A percentile compares a stretch with the other conserved stretches of the same genome.
These are phyloP conservation scores for Penicillium cinerascens DNA, from an alignment of 495 filamentous ascomycete genomes.

Conservation along the genomic window DNA sequence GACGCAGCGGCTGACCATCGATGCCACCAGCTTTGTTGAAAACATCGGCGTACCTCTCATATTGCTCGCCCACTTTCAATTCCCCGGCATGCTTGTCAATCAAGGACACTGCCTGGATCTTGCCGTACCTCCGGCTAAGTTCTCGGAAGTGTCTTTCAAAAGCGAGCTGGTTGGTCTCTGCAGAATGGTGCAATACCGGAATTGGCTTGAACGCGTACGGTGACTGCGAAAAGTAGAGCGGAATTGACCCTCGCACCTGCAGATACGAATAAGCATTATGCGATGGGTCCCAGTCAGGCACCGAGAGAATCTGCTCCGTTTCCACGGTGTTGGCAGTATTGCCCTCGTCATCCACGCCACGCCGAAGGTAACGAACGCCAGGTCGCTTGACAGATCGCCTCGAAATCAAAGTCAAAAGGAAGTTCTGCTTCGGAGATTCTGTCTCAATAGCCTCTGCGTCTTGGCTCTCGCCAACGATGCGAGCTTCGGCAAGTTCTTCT, in stretches of 20 bases:
- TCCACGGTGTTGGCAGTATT: conserved; percentile 88
- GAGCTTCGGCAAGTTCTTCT: conserved; percentile 27
- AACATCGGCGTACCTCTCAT: conserved; percentile 58
- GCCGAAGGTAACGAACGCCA: conserved; percentile 85
- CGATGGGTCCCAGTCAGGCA: conserved; percentile 54
- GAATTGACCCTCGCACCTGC: conserved; percentile 84
- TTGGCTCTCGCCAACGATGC: conserved; percentile 32
- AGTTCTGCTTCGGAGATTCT: conserved; percentile 40
- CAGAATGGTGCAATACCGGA: conserved; percentile 73
- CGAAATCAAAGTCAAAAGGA: conserved; percentile 82
- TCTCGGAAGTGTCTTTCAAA: conserved; percentile 74
- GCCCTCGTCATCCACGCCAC: conserved; percentile 84
- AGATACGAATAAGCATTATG: conserved; percentile 74
- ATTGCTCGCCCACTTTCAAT: conserved; percentile 70
- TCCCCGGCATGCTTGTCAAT: conserved; percentile 86
- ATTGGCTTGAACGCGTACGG: conserved; percentile 90
- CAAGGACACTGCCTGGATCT: conserved; percentile 73
- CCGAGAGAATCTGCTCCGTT: conserved; percentile 86
- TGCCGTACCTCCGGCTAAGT: conserved; percentile 64
- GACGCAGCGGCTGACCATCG: conserved; percentile 53
- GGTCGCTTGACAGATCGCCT: conserved; percentile 78
- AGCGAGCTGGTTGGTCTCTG: conserved; percentile 69
- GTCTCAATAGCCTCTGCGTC: conserved; percentile 24
- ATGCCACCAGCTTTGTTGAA: conserved; percentile 61
- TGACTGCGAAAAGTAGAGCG: conserved; percentile 87